Evolutionary conservation across 306 rosid genomes (phyloP), one percentile per base, ranked within the genome.

Genomic region (Pterocarpus macrocarpus): DNA sequence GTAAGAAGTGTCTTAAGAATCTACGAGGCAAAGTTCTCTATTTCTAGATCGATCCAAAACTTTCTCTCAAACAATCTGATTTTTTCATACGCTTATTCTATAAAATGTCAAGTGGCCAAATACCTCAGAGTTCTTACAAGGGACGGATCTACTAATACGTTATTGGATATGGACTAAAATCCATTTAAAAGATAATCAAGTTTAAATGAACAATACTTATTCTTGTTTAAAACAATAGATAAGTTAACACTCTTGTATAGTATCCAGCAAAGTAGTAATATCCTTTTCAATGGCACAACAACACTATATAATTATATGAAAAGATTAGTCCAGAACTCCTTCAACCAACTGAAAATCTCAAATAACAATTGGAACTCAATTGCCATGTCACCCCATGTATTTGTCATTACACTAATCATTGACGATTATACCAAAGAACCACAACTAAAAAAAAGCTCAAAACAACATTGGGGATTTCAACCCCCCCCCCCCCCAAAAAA

Each of bases 391-490:
- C n/a, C 58, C 59, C 52, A 33, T 5, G 14, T 55, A 36, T 64
- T 73, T 73, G 69, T 55, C 73, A 65, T 33, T 52, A 35, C 65
- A 62, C 67, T n/a, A 64, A 13, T 30, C 69, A 65, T 22, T 53
- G 64, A 34, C 70, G 79, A 83, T 71, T 77, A 12, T 55, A 14
- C 56, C 70, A 55, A 77, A 41, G 35, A 68, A 39, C 17, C 30
- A 65, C 63, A 45, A 47, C 36, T 30, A 16, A 30, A 7, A 11
- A 58, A 47, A 44, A 30, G 2, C 12, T 47, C 1, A 67, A 75
- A 58, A 45, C 30, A 67, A 58, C 73, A 35, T 68, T 58, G 65
- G 61, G 44, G 12, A 71, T 44, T 22, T 7, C 78, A 80, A 73
- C 83, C 33, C 28, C 28, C 28, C 28, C 28, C 28, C 28, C 15